phyloP scores from a whole-genome alignment of 179 eudicot species.

The Silene noctiflora region DNA sequence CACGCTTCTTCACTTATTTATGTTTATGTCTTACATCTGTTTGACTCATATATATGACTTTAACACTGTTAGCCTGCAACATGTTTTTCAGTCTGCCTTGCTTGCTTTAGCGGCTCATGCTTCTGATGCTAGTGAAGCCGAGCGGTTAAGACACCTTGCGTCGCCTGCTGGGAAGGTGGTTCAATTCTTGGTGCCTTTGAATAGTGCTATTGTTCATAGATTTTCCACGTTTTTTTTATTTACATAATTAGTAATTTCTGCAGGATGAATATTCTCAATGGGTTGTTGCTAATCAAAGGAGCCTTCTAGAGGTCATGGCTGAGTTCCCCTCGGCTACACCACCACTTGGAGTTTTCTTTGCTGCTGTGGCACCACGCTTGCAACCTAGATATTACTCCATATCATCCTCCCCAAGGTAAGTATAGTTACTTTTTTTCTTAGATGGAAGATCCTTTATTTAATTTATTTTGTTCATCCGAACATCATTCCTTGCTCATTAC shows the following conservation, averaged over 20 bases:
- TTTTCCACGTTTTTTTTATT: neutral
- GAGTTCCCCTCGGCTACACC: constrained; percentile 95
- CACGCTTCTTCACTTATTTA: constrained; percentile 8
- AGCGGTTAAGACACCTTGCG: constrained; percentile 74
- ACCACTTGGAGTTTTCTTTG: constrained; percentile 97
- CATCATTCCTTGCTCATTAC: neutral
- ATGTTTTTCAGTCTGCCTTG: constrained; percentile 64
- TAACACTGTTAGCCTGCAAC: neutral
- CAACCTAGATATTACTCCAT: constrained; percentile 96
- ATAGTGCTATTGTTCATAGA: constrained; percentile 10
- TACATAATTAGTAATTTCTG: constrained; percentile 16
- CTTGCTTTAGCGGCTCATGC: constrained; percentile 93
- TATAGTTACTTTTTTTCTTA: neutral
- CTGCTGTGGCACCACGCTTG: constrained; percentile 81
- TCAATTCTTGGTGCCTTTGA: constrained; percentile 4
- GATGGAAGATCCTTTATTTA: neutral
- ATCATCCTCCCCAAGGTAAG: constrained; percentile 84
- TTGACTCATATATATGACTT: neutral
- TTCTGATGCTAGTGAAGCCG: constrained; percentile 88
- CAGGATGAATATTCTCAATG: constrained; percentile 96
- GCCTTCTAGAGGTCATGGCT: constrained; percentile 91
- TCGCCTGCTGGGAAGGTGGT: constrained; percentile 94
- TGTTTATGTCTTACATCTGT: neutral
- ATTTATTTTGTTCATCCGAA: neutral
- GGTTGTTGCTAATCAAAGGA: constrained; percentile 84